phyloP scores from a whole-genome alignment of 176 grass and related monocot species.

The Aegilops speltoides region DNA sequence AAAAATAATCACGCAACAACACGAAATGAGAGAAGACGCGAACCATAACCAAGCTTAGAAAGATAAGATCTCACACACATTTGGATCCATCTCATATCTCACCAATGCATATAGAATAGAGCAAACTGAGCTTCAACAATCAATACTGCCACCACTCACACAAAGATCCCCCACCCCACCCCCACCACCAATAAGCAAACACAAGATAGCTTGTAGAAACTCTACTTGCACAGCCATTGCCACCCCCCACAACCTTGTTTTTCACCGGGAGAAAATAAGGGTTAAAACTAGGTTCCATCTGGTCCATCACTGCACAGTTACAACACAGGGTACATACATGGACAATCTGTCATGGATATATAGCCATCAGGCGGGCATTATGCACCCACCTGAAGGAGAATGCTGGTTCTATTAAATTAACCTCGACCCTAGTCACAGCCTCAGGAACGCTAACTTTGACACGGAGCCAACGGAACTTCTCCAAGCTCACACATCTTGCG shows the following conservation, averaged over 20 bases:
- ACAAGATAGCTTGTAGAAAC: neutral
- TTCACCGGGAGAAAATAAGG: constrained; percentile 5
- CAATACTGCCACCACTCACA: neutral
- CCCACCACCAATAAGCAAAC: neutral
- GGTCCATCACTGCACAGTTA: constrained; percentile 34
- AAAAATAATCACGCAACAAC: too few species aligned
- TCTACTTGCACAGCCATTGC: constrained; percentile 2
- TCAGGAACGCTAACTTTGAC: constrained; percentile 19
- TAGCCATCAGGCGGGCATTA: constrained; percentile 16
- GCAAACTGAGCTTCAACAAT: neutral
- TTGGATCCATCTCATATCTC: neutral
- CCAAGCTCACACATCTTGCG: constrained; percentile 20
- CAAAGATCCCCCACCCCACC: neutral
- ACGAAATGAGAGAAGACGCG: too few species aligned
- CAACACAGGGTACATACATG: constrained; percentile 44
- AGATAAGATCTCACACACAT: neutral
- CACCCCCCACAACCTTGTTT: constrained; percentile 22
- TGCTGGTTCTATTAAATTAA: constrained; percentile 26
- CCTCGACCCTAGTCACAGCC: constrained; percentile 32
- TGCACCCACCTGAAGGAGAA: neutral
- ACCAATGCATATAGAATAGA: neutral
- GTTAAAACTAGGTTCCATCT: constrained; percentile 17
- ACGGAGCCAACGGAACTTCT: constrained; percentile 39
- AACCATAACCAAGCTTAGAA: neutral
- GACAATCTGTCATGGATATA: constrained; percentile 19